These are phyloP conservation scores for Colletotrichum sidae DNA, from an alignment of 2,329 filamentous ascomycete species.

Conservation along the genomic window DNA sequence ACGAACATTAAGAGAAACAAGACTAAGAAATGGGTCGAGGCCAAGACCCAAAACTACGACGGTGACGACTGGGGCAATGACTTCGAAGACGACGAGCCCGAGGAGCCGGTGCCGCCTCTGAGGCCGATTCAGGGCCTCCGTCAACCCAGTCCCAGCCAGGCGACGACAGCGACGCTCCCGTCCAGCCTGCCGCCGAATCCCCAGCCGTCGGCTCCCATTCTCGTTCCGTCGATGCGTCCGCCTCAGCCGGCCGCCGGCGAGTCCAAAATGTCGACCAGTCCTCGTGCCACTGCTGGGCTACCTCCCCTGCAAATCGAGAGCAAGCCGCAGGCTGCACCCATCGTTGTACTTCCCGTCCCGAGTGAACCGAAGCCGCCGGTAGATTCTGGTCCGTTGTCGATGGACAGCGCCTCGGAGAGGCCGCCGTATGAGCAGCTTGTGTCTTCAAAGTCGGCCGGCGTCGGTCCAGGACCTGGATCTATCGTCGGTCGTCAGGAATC, in stretches of 20 bases:
- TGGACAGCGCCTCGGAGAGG: conserved; percentile 32
- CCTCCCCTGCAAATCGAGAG: conserved; percentile 48
- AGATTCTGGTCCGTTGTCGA: conserved; percentile 22
- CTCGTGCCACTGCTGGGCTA: conserved; percentile 43
- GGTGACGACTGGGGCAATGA: conserved; percentile 93
- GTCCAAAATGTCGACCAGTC: conserved; percentile 38
- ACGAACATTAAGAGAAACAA: conserved; percentile 90
- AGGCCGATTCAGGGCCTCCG: conserved; percentile 20
- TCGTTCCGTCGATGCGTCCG: conserved; percentile 43
- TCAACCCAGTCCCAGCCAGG: conserved; percentile 51
- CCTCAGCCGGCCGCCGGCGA: conserved; percentile 19
- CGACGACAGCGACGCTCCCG: conserved; percentile 39
- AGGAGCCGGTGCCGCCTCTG: conserved; percentile 49
- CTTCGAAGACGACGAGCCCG: conserved; percentile 61
- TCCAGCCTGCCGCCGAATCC: conserved; percentile 38
- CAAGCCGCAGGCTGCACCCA: conserved; percentile 32
- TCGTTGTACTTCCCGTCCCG: conserved; percentile 20
- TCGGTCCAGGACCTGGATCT: conserved; percentile 22
- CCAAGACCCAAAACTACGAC: conserved; percentile 87
- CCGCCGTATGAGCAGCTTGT: conserved; percentile 38
- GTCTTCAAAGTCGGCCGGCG: conserved; percentile 37
- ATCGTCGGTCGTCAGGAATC: conserved; percentile 28
- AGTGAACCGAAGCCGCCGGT: conserved; percentile 14
- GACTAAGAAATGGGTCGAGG: conserved; percentile 95
- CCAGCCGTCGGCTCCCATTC: conserved; percentile 38